Percentiles rank a stretch among this genome's conserved stretches.
phyloP scores from a whole-genome alignment of 257 asterid species.

The Ilex asprella region DNA sequence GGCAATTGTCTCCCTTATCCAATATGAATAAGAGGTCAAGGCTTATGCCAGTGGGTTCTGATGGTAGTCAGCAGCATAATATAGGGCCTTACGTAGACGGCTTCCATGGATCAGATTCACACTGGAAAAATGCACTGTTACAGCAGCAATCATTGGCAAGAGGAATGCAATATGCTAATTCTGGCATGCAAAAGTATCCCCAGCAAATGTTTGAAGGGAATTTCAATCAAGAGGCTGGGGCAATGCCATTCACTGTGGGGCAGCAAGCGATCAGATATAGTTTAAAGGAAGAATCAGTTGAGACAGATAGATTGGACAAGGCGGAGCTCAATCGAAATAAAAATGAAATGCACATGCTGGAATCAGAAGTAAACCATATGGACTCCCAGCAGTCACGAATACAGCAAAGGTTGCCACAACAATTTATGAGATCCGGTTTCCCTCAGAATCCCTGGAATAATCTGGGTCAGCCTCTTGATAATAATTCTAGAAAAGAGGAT shows the following conservation, averaged over 20 bases:
- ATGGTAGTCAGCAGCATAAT: conserved; percentile 53
- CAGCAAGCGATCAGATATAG: conserved; percentile 74
- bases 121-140: conserved; percentile 68
- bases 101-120: conserved; percentile 62
- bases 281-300: conserved; percentile 87
- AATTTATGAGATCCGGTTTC: conserved; percentile 52
- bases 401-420: conserved; percentile 72
- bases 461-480: conserved; percentile 64
- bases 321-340: conserved; percentile 38
- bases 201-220: conserved; percentile 69
- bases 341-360: conserved; percentile 41
- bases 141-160: conserved; percentile 60
- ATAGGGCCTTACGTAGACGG: conserved; percentile 53
- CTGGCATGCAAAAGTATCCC: conserved; percentile 60
- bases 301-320: conserved; percentile 65
- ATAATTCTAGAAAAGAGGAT: conserved; percentile 65
- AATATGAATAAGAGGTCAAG: conserved; percentile 59
- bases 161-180: conserved; percentile 53
- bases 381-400: conserved; percentile 58
- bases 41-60: conserved; percentile 35
- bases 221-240: conserved; percentile 57
- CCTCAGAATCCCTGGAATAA: conserved; percentile 76
- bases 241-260: conserved; percentile 50
- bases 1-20: conserved; percentile 50
- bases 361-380: conserved; percentile 45